These are phyloP conservation scores for Tillandsia leiboldiana DNA, from an alignment of 176 grass and related monocot species.

Conservation along the genomic window DNA sequence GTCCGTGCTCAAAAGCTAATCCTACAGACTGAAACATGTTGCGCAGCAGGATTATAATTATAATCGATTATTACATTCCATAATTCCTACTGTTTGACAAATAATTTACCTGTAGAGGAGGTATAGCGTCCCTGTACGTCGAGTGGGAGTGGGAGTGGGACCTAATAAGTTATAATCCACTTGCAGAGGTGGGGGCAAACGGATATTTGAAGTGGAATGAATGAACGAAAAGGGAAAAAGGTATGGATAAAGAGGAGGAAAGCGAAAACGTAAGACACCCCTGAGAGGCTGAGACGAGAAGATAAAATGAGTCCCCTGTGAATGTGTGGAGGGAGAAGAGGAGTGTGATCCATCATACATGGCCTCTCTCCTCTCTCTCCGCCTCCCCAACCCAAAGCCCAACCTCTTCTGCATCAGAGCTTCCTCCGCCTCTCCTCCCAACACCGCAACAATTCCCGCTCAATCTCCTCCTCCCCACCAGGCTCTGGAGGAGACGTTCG, in stretches of 20 bases:
- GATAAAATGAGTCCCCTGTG: constrained; percentile 64
- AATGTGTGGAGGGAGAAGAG: constrained; percentile 16
- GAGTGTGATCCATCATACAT: constrained; percentile 32
- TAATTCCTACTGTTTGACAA: no score
- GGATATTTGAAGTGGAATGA: not conserved
- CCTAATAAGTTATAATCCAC: no score
- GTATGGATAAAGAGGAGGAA: not conserved
- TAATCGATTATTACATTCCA: no score
- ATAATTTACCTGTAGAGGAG: no score
- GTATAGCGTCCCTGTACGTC: not conserved
- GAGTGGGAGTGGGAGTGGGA: not conserved
- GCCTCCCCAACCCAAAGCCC: constrained; percentile 45
- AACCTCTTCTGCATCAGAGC: constrained; percentile 13
- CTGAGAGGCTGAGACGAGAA: not conserved
- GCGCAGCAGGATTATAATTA: no score
- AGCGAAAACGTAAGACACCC: not conserved
- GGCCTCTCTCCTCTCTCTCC: constrained; percentile 74
- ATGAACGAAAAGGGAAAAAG: not conserved
- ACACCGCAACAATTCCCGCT: not conserved
- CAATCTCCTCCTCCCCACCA: constrained; percentile 20
- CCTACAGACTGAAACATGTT: no score
- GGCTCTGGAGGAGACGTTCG: constrained; percentile 72
- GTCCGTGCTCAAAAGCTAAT: no score
- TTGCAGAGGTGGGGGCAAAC: not conserved
- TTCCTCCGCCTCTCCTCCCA: constrained; percentile 4